Percentiles rank a stretch among this genome's conserved stretches.
Evolutionary conservation across 2,329 filamentous ascomycete species (phyloP).

Genomic region (Parastagonospora nodorum): DNA sequence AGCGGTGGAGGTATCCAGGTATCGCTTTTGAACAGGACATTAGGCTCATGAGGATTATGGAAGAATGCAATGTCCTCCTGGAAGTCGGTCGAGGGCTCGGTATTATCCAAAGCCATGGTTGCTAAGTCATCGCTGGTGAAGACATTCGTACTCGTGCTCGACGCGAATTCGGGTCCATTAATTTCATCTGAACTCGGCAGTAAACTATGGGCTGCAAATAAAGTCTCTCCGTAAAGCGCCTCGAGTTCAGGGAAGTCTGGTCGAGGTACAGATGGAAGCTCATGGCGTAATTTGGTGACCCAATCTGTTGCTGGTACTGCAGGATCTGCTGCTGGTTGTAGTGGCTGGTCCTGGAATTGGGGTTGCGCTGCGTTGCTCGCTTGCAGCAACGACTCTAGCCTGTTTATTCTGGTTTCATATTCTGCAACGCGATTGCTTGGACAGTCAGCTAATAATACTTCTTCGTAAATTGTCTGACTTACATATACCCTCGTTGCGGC

Average conservation of each 20-base stretch:
- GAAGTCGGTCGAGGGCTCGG: slow-evolving; percentile 15
- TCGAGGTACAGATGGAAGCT: slow-evolving; percentile 20
- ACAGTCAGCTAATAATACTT: not conserved
- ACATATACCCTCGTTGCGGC: slow-evolving; percentile 26
- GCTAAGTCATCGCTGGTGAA: not conserved
- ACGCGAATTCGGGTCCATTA: too few species aligned
- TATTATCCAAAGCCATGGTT: not conserved
- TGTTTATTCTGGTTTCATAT: slow-evolving; percentile 31
- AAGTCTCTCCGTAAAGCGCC: slow-evolving; percentile 11
- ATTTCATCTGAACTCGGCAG: not conserved
- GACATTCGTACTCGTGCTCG: not conserved
- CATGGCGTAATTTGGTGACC: slow-evolving; percentile 23
- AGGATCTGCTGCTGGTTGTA: slow-evolving; percentile 17
- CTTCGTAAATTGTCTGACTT: not conserved
- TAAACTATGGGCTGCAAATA: not conserved
- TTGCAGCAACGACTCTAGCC: slow-evolving; percentile 27
- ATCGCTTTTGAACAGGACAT: not conserved
- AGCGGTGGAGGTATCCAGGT: not conserved
- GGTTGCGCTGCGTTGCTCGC: slow-evolving; percentile 28
- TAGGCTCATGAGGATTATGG: slow-evolving; percentile 11
- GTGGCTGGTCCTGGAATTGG: slow-evolving; percentile 16
- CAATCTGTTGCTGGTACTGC: slow-evolving; percentile 20
- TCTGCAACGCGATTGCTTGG: slow-evolving; percentile 24
- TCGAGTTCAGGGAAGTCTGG: slow-evolving; percentile 12
- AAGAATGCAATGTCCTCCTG: slow-evolving; percentile 21